Evolutionary conservation across 1,284 basidiomycete genomes (phyloP).

Genomic region (Cutaneotrichosporon cyanovorans): DNA sequence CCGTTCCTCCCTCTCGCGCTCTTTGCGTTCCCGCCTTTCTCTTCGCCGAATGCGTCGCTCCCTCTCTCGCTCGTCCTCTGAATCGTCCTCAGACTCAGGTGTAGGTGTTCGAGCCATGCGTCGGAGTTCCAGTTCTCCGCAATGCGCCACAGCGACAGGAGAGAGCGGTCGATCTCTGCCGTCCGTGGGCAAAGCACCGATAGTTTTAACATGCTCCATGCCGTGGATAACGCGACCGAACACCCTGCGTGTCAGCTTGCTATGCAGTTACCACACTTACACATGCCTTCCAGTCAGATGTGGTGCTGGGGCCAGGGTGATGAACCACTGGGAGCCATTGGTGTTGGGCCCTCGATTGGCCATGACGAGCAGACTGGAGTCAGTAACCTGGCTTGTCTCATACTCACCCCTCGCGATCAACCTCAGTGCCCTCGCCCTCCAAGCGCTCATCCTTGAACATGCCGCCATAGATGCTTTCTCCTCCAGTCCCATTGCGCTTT

Average conservation of each 20-base stretch:
- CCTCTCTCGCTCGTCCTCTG: slow-evolving; percentile 7
- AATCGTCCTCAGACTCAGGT: slow-evolving; percentile 17
- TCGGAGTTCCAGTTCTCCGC: slow-evolving; percentile 74
- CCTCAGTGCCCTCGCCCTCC: slow-evolving; percentile 33
- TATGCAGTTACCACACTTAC: slow-evolving; percentile 23
- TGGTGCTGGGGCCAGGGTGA: slow-evolving; percentile 37
- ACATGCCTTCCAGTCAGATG: slow-evolving; percentile 50
- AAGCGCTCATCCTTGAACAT: slow-evolving; percentile 44
- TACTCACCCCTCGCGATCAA: slow-evolving; percentile 44
- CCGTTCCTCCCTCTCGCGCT: slow-evolving; percentile 9
- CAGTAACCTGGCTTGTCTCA: neutral
- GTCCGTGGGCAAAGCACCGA: slow-evolving; percentile 46
- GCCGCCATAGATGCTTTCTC: slow-evolving; percentile 46
- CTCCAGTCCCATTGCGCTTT: slow-evolving; percentile 50
- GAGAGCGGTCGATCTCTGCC: slow-evolving; percentile 55
- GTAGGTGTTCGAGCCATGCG: slow-evolving; percentile 25
- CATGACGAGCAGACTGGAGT: slow-evolving; percentile 51
- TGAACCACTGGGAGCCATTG: slow-evolving; percentile 52
- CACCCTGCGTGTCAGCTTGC: slow-evolving; percentile 24
- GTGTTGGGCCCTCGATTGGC: slow-evolving; percentile 57
- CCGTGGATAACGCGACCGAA: slow-evolving; percentile 49
- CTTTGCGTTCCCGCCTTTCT: slow-evolving; percentile 4
- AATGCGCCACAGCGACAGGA: slow-evolving; percentile 67
- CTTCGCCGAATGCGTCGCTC: slow-evolving; percentile 2
- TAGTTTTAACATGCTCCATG: slow-evolving; percentile 46